Evolutionary conservation across 257 asterid species (phyloP).

Genomic region (Coffea eugenioides): DNA sequence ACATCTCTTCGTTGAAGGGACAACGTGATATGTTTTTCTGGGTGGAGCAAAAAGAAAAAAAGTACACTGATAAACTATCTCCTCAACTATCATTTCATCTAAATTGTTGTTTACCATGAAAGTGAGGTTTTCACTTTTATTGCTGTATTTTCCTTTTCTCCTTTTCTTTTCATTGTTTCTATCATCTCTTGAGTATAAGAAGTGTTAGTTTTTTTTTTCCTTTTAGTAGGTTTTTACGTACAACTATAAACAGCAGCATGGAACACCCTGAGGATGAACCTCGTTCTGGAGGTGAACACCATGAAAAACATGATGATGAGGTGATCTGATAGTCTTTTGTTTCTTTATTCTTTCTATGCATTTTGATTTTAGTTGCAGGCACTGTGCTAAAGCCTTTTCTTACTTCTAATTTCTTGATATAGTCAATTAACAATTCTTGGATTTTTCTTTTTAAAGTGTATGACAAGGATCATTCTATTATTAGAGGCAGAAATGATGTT

Average conservation of each 20-base stretch:
- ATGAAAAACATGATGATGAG: slow-evolving; percentile 71
- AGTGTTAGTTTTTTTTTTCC: neutral
- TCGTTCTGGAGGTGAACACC: slow-evolving; percentile 51
- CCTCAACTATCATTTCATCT: neutral
- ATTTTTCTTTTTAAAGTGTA: neutral
- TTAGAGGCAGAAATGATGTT: neutral
- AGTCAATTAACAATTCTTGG: neutral
- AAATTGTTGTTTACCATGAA: neutral
- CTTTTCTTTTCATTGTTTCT: neutral
- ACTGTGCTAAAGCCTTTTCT: neutral
- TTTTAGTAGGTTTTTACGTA: slow-evolving; percentile 12
- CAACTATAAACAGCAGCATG: slow-evolving; percentile 39
- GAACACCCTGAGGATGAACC: slow-evolving; percentile 65
- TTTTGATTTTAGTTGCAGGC: neutral
- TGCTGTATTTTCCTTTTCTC: neutral
- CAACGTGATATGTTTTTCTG: neutral
- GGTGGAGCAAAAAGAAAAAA: neutral
- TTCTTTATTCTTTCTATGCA: neutral
- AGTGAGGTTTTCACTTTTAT: neutral
- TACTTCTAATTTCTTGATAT: neutral
- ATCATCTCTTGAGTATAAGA: neutral
- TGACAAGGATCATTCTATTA: neutral
- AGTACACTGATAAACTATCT: neutral
- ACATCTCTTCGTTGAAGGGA: neutral
- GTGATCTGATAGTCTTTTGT: slow-evolving; percentile 18